phyloP scores from a whole-genome alignment of 495 filamentous ascomycete genomes.

The Tuber brumale region DNA sequence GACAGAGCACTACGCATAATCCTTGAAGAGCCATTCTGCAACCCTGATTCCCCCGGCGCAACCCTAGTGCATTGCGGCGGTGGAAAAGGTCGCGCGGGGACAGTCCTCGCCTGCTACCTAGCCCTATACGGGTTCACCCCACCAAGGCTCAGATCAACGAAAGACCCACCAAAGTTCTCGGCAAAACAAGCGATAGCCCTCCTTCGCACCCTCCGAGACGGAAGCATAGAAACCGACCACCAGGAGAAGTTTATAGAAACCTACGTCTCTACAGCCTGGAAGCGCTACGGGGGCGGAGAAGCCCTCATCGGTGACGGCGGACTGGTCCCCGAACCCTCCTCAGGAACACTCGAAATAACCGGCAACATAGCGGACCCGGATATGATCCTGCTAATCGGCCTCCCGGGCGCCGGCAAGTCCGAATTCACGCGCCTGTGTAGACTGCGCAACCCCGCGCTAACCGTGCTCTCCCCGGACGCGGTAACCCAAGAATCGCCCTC shows the following conservation, averaged over 20 bases:
- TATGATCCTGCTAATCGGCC: constrained; percentile 19
- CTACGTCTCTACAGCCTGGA: constrained; percentile 27
- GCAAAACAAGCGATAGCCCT: constrained; percentile 2
- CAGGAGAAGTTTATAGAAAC: constrained; percentile 24
- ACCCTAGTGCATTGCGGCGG: constrained; percentile 33
- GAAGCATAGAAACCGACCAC: constrained; percentile 24
- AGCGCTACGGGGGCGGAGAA: constrained; percentile 11
- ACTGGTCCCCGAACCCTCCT: constrained; percentile 1
- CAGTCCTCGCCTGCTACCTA: constrained; percentile 25
- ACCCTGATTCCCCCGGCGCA: not conserved
- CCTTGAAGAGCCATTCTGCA: constrained; percentile 8
- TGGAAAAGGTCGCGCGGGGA: constrained; percentile 32
- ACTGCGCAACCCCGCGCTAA: constrained; percentile 12
- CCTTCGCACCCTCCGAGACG: constrained; percentile 11
- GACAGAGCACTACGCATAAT: constrained; percentile 17
- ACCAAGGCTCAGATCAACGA: not conserved
- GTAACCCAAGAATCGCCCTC: not conserved
- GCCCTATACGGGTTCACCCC: constrained; percentile 22
- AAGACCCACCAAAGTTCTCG: constrained; percentile 9
- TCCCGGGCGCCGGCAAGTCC: constrained; percentile 22
- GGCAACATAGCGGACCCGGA: constrained; percentile 14
- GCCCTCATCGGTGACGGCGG: constrained; percentile 17
- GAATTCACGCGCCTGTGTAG: constrained; percentile 10
- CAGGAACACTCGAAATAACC: not conserved
- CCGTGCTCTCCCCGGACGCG: constrained; percentile 15